Evolutionary conservation across 1,284 basidiomycete species (phyloP), one percentile per base, ranked within the genome.

Genomic region (Ustilago cynodontis): DNA sequence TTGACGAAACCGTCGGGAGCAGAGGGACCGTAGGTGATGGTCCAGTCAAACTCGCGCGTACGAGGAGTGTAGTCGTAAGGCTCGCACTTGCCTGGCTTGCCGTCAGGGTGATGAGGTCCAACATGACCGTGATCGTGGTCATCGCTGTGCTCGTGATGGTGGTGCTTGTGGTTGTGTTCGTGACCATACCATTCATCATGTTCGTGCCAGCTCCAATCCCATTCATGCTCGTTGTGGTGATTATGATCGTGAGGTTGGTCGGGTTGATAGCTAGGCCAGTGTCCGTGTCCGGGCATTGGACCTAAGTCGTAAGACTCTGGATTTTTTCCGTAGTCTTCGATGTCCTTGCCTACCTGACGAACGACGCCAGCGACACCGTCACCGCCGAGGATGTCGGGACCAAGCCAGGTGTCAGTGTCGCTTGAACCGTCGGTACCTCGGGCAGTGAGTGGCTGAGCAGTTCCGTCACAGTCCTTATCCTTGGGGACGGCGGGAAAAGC

Each of bases 1-100:
- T 81, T 82, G 28, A 55, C 43, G 41, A 75, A 71, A 9, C 82
- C 82, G 33, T 82, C 82, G 4, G 81, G 81, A 9, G 76, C 75
- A 22, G 58, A 59, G 6, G 60, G 39, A 1, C 71, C 65, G 24
- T 78, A 64, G 13, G 79, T 71, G 29, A 85, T 51, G 11, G 57
- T 75, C 62, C 71, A 82, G 26, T 77, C 71, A 52, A 68, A 85
- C 26, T 58, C 49, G 11, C 84, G 79, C 2, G 65, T 71, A 5
- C 54, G 67, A 13, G 79, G 76, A 3, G 77, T 76, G 28, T 58
- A 76, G 55, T 76, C 68, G 33, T 53, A 49, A 10, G 56, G 51
- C 18, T 43, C 29, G 50, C 70, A 72, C 10, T 33, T 51, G 31
- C 39, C n/a, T 14, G 24, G 18, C n/a, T 53, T 53, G 51, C 20